Percentiles rank a stretch among this genome's conserved stretches.
Conservation (phyloP, 2,329 filamentous ascomycete genomes). For the Pseudomassariella vexata region DNA sequence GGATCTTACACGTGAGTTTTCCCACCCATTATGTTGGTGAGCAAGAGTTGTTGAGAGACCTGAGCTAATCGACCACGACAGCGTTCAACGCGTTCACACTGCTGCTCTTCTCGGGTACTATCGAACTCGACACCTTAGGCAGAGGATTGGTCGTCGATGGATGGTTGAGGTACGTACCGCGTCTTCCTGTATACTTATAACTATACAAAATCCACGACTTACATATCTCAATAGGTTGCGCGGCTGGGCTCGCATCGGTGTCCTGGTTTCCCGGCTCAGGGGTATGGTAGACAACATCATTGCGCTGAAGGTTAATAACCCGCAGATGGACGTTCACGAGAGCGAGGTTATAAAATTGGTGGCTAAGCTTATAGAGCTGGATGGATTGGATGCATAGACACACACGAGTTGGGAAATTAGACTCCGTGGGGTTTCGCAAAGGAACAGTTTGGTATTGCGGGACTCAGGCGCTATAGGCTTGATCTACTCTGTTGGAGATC, state of each 20-base stretch:
- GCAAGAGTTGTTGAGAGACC: neutral
- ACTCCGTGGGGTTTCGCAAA: no score
- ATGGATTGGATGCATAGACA: slow-evolving; percentile 71
- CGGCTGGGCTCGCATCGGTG: slow-evolving; percentile 92
- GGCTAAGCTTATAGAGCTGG: slow-evolving; percentile 76
- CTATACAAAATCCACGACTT: neutral
- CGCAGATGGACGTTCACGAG: slow-evolving; percentile 50
- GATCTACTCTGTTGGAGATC: no score
- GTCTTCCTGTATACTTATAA: neutral
- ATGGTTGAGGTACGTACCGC: slow-evolving; percentile 64
- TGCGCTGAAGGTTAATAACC: slow-evolving; percentile 73
- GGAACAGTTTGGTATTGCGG: no score
- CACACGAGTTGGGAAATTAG: no score
- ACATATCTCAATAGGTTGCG: slow-evolving; percentile 45
- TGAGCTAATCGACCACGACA: slow-evolving; percentile 20
- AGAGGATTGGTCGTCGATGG: slow-evolving; percentile 85
- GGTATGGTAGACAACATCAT: slow-evolving; percentile 84
- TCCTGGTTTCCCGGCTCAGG: slow-evolving; percentile 75
- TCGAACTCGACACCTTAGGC: slow-evolving; percentile 81
- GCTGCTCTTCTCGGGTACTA: slow-evolving; percentile 79
- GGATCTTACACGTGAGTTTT: slow-evolving; percentile 74
- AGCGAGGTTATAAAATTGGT: slow-evolving; percentile 72
- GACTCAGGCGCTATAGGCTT: no score
- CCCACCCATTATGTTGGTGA: neutral
- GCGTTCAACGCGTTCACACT: slow-evolving; percentile 86